phyloP scores from a whole-genome alignment of 2,329 filamentous ascomycete species.

The Aspergillus quadricinctus region DNA sequence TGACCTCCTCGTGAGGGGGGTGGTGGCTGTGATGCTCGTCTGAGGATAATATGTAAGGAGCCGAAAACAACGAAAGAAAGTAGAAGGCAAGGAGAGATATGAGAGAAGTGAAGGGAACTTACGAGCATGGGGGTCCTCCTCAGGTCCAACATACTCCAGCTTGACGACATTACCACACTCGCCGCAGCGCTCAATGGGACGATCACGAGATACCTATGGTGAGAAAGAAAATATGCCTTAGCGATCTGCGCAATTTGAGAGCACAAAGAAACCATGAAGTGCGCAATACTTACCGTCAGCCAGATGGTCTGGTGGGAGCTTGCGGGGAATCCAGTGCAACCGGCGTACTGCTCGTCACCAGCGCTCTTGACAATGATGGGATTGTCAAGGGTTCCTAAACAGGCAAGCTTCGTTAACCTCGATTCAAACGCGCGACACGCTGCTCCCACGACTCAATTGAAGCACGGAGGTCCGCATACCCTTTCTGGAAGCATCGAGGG shows the following conservation, averaged over 20 bases:
- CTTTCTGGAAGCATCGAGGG: constrained; percentile 82
- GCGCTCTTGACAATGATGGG: constrained; percentile 87
- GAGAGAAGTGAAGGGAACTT: constrained; percentile 18
- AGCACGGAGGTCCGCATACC: constrained; percentile 50
- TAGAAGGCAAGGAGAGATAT: not conserved
- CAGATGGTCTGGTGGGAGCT: constrained; percentile 90
- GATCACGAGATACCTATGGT: constrained; percentile 74
- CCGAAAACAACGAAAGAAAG: not conserved
- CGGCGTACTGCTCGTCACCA: constrained; percentile 92
- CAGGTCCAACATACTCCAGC: constrained; percentile 91
- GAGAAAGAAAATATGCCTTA: not conserved
- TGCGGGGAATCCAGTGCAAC: constrained; percentile 89
- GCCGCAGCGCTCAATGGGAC: constrained; percentile 89
- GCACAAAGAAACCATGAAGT: constrained; percentile 15
- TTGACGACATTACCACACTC: constrained; percentile 97
- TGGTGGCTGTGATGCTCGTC: constrained; percentile 40
- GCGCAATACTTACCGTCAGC: constrained; percentile 66
- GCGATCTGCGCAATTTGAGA: not conserved
- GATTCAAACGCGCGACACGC: not conserved
- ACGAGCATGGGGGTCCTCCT: constrained; percentile 65
- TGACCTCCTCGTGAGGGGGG: constrained; percentile 70
- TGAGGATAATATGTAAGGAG: constrained; percentile 11
- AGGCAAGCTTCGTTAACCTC: constrained; percentile 1
- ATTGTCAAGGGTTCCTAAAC: constrained; percentile 74
- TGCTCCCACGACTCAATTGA: not conserved